Conservation (phyloP, 1,284 basidiomycete genomes). For the Singerocomus inundabilis region DNA sequence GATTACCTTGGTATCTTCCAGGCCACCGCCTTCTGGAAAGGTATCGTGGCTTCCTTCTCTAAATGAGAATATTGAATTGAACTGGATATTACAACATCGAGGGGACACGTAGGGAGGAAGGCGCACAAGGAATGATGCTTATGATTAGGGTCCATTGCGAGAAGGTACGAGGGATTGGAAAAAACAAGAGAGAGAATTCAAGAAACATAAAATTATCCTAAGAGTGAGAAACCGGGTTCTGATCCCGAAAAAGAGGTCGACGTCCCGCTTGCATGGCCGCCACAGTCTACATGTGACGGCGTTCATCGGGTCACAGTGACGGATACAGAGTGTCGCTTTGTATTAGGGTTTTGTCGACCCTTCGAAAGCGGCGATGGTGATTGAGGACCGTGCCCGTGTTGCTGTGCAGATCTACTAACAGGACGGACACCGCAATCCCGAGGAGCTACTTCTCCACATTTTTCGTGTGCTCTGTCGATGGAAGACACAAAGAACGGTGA, state of each 20-base stretch:
- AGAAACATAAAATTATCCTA: slow-evolving; percentile 17
- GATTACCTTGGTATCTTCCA: slow-evolving; percentile 19
- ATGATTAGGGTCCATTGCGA: slow-evolving; percentile 25
- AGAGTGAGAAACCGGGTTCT: slow-evolving; percentile 4
- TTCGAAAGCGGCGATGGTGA: slow-evolving; percentile 29
- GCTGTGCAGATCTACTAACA: slow-evolving; percentile 31
- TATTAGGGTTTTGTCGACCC: slow-evolving; percentile 26
- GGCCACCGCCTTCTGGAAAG: slow-evolving; percentile 14
- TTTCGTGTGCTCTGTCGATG: slow-evolving; percentile 65
- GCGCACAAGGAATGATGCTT: slow-evolving; percentile 11
- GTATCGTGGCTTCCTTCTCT: slow-evolving; percentile 14
- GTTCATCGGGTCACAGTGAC: slow-evolving; percentile 29
- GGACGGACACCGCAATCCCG: slow-evolving; percentile 67
- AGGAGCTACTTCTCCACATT: slow-evolving; percentile 80
- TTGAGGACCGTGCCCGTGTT: slow-evolving; percentile 31
- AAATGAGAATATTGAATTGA: slow-evolving; percentile 13
- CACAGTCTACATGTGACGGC: slow-evolving; percentile 9
- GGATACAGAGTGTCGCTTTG: slow-evolving; percentile 31
- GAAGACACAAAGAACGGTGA: slow-evolving; percentile 12
- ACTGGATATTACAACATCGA: slow-evolving; percentile 25
- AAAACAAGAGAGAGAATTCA: neutral
- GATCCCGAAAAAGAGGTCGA: neutral
- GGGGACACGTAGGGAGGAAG: slow-evolving; percentile 1
- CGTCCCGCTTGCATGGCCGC: slow-evolving; percentile 12
- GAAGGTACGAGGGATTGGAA: slow-evolving; percentile 15